Conservation (phyloP, 805 yeast genomes). For the Saccharomycopsis javanensis region DNA sequence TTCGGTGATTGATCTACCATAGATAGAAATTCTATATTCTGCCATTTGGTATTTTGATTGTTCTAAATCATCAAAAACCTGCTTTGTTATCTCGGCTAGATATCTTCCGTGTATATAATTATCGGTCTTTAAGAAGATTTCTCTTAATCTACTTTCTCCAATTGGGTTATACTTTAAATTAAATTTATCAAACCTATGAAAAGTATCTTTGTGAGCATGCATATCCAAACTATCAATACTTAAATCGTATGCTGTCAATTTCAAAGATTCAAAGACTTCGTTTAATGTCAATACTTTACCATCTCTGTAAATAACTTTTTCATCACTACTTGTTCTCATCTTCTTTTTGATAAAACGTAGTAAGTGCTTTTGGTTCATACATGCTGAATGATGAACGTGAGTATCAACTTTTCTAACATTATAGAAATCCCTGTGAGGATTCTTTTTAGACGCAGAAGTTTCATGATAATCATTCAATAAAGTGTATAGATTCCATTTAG, state of each 20-base stretch:
- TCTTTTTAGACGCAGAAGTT: conserved; percentile 76
- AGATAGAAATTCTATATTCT: conserved; percentile 89
- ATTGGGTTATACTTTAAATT: conserved; percentile 95
- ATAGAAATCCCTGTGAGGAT: conserved; percentile 96
- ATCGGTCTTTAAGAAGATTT: conserved; percentile 91
- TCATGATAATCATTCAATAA: conserved; percentile 89
- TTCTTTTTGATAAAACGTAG: conserved; percentile 91
- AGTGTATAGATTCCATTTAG: conserved; percentile 89
- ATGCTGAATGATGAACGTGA: conserved; percentile 97
- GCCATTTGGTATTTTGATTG: conserved; percentile 95
- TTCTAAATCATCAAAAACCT: conserved; percentile 90
- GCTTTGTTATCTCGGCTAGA: conserved; percentile 87
- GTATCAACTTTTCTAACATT: conserved; percentile 96
- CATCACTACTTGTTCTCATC: conserved; percentile 76
- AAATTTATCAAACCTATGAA: conserved; percentile 96
- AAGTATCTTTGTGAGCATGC: conserved; percentile 98
- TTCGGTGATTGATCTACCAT: conserved; percentile 82
- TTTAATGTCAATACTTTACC: conserved; percentile 74
- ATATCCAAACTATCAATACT: conserved; percentile 95
- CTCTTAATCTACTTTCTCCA: conserved; percentile 96
- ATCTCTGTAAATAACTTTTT: conserved; percentile 89
- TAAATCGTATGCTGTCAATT: conserved; percentile 86
- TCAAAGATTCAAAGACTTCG: conserved; percentile 87
- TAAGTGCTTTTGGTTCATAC: conserved; percentile 97
- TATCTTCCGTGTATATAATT: conserved; percentile 83